A percentile compares a stretch with the other conserved stretches of the same genome.
phyloP scores from a whole-genome alignment of 2,329 filamentous ascomycete species.

The Cladorrhinum sp. region DNA sequence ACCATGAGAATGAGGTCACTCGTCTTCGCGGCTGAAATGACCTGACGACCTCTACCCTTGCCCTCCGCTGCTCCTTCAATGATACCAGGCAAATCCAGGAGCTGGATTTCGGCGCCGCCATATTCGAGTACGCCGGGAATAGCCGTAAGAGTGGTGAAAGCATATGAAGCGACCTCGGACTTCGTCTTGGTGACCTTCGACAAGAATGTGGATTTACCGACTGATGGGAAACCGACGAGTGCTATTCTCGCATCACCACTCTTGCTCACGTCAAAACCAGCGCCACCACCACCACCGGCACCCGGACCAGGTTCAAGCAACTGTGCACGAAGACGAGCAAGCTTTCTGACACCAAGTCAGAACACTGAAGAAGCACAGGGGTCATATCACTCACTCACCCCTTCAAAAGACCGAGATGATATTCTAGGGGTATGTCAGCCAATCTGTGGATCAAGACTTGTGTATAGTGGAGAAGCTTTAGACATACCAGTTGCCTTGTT shows the following conservation, averaged over 20 bases:
- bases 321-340: slow-evolving; percentile 89
- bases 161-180: slow-evolving; percentile 91
- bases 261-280: slow-evolving; percentile 93
- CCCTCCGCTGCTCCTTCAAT: slow-evolving; percentile 96
- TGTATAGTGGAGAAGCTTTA: not conserved
- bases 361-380: not conserved
- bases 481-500: slow-evolving; percentile 95
- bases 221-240: slow-evolving; percentile 96
- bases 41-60: slow-evolving; percentile 91
- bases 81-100: slow-evolving; percentile 95
- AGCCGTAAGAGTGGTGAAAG: slow-evolving; percentile 95
- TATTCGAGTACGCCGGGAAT: slow-evolving; percentile 98
- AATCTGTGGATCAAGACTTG: not conserved
- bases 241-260: slow-evolving; percentile 95
- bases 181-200: slow-evolving; percentile 98
- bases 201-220: slow-evolving; percentile 98
- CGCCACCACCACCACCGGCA: slow-evolving; percentile 70
- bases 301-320: slow-evolving; percentile 86
- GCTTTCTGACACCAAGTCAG: slow-evolving; percentile 64
- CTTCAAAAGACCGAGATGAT: slow-evolving; percentile 96
- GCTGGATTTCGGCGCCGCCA: slow-evolving; percentile 95
- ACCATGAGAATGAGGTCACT: slow-evolving; percentile 97
- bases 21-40: slow-evolving; percentile 97
- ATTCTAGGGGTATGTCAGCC: slow-evolving; percentile 60
- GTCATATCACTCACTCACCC: slow-evolving; percentile 59